These are phyloP conservation scores for Trametes polyzona DNA, from an alignment of 1,284 basidiomycete species.

Conservation along the genomic window DNA sequence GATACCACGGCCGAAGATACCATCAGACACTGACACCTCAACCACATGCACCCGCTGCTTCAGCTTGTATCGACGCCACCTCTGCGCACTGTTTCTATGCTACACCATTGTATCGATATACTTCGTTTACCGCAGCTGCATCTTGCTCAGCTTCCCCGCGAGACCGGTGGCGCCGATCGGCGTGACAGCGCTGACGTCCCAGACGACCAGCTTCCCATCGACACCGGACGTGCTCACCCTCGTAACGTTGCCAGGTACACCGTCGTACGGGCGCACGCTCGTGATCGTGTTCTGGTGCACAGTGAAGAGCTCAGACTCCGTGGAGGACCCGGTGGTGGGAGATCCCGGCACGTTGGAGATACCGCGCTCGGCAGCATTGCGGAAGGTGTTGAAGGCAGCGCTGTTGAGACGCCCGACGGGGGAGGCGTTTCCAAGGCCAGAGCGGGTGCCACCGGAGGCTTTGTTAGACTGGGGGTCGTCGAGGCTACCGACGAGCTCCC, in stretches of 20 bases:
- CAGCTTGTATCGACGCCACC: neutral
- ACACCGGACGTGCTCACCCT: conserved; percentile 93
- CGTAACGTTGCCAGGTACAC: conserved; percentile 61
- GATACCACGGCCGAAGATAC: conserved; percentile 43
- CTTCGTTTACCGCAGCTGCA: conserved; percentile 46
- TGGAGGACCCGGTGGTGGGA: conserved; percentile 39
- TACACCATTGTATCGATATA: conserved; percentile 29
- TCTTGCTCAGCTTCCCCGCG: conserved; percentile 46
- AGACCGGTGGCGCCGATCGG: conserved; percentile 30
- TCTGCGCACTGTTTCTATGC: conserved; percentile 5
- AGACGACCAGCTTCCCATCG: conserved; percentile 93
- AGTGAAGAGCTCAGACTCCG: conserved; percentile 81
- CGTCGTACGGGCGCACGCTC: conserved; percentile 80
- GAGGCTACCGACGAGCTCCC: conserved; percentile 80
- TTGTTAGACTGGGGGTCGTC: conserved; percentile 74
- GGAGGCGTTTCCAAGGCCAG: conserved; percentile 44
- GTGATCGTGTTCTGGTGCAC: conserved; percentile 99
- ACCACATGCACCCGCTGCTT: neutral
- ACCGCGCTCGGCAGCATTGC: conserved; percentile 90
- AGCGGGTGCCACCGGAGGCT: conserved; percentile 43
- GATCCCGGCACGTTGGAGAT: conserved; percentile 51
- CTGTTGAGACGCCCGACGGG: conserved; percentile 87
- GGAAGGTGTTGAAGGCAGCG: conserved; percentile 95
- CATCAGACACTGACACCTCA: conserved; percentile 19
- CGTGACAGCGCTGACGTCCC: conserved; percentile 72